A percentile compares a stretch with the other conserved stretches of the same genome.
phyloP scores from a whole-genome alignment of 495 filamentous ascomycete genomes.

The Penicillium dipodomyicola region DNA sequence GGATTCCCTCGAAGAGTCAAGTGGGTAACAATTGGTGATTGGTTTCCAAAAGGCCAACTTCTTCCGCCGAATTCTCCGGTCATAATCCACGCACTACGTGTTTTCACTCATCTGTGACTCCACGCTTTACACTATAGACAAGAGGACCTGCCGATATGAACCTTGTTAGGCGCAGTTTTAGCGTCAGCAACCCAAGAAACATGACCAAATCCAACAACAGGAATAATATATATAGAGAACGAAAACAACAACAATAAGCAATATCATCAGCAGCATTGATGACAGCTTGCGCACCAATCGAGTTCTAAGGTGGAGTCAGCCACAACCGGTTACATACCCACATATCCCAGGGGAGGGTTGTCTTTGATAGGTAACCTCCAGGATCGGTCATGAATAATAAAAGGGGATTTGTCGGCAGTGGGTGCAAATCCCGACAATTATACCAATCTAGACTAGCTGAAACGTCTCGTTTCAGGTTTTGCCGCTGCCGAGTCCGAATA shows the following conservation, averaged over 20 bases:
- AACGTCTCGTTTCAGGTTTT: slow-evolving; percentile 3
- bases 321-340: slow-evolving; percentile 23
- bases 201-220: background rate
- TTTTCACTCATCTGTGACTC: background rate
- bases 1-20: background rate
- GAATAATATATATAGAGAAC: background rate
- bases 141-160: background rate
- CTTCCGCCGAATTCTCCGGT: background rate
- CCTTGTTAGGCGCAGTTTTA: background rate
- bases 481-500: background rate
- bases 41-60: background rate
- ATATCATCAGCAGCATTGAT: background rate
- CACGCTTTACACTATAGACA: background rate
- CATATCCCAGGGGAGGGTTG: slow-evolving; percentile 3
- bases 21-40: background rate
- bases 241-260: background rate
- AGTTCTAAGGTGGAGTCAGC: slow-evolving; percentile 21
- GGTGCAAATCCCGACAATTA: slow-evolving; percentile 2
- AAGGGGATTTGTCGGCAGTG: slow-evolving; percentile 7
- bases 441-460: background rate
- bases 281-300: slow-evolving; percentile 16
- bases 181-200: background rate
- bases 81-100: background rate
- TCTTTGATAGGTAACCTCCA: slow-evolving; percentile 4
- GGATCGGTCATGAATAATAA: background rate